Evolutionary conservation across 208 protist species (phyloP), one percentile per base, ranked within the genome.

Genomic region (Crithidia sp.): DNA sequence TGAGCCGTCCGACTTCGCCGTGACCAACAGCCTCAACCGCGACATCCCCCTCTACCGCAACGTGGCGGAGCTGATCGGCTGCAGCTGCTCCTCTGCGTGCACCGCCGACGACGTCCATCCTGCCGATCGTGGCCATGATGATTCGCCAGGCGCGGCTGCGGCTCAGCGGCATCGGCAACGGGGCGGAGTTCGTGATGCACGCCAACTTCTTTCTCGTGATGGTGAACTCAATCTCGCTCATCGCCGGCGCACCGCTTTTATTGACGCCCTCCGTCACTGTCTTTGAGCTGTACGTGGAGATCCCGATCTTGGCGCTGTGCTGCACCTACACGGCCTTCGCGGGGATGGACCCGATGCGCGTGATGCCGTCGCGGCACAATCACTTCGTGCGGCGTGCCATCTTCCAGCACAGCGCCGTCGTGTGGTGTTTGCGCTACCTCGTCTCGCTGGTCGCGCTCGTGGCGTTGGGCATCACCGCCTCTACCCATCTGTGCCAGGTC

Each of bases 301-400:
- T 97, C 45, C 93, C 93, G 9, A 81, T 95, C 37, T 62, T 97
- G 16, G 83, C 89, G 45, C 77, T 95, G 45, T 85, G 79, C 47
- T 95, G 90, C 68, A 92, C 90, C 4, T 95, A 95, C 77, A 94
- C 86, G n/a, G 92, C 87, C 55, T 93, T 93, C 77, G 80, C 88
- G 4, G 86, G 85, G 19, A 86, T 87, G 47, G 90, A 97, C 55
- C 76, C 85, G 39, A 97, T 97, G 93, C 87, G 90, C 54, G 90
- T 85, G 50, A 93, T 95, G 78, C 81, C 83, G 6, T 93, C 88
- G 62, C 68, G 89, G 5, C 90, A 94, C 75, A 97, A 95, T 71
- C 91, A 91, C 69, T 93, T 92, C 81, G 88, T 95, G 12, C 88
- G 93, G 9, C 74, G 91, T 3, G 89, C 89, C 16, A 95, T 97